These are phyloP conservation scores for Dorcoceras hygrometricum DNA, from an alignment of 257 asterid genomes.

Conservation along the genomic window DNA sequence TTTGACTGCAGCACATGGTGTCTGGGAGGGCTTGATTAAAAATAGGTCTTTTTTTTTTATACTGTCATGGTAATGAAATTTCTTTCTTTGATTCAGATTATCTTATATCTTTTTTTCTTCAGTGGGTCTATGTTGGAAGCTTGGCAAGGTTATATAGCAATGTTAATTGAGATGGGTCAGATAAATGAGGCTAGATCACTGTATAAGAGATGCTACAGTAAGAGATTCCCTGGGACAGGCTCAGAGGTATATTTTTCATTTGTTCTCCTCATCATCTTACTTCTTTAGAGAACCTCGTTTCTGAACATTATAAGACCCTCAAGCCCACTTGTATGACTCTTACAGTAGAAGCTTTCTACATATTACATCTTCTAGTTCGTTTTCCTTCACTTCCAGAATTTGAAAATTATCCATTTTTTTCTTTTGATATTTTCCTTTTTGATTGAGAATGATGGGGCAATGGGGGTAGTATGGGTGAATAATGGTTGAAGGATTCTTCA, in stretches of 20 bases:
- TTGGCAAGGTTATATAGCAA: slow-evolving; percentile 75
- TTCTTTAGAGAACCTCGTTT: slow-evolving; percentile 10
- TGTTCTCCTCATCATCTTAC: slow-evolving; percentile 10
- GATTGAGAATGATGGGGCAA: not conserved
- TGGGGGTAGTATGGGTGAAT: slow-evolving; percentile 8
- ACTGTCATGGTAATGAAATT: slow-evolving; percentile 1
- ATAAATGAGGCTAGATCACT: slow-evolving; percentile 86
- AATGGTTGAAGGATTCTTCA: slow-evolving; percentile 1
- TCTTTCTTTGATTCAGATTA: slow-evolving; percentile 24
- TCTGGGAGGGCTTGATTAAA: slow-evolving; percentile 93
- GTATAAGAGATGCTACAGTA: slow-evolving; percentile 84
- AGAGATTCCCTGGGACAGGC: slow-evolving; percentile 80
- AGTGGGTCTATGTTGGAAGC: slow-evolving; percentile 91
- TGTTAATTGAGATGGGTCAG: slow-evolving; percentile 79
- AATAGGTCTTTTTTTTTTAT: slow-evolving; percentile 42
- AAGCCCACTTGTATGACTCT: slow-evolving; percentile 5
- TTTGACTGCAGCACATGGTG: slow-evolving; percentile 83
- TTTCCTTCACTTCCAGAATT: not conserved
- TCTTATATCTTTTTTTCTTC: slow-evolving; percentile 26
- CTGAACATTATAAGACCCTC: slow-evolving; percentile 3
- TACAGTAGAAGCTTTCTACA: not conserved
- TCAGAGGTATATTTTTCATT: slow-evolving; percentile 65
- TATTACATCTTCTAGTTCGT: slow-evolving; percentile 7
- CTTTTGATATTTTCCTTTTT: not conserved
- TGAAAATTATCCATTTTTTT: not conserved